phyloP scores from a whole-genome alignment of 441 rosid genomes.

The Aleurites moluccanus region DNA sequence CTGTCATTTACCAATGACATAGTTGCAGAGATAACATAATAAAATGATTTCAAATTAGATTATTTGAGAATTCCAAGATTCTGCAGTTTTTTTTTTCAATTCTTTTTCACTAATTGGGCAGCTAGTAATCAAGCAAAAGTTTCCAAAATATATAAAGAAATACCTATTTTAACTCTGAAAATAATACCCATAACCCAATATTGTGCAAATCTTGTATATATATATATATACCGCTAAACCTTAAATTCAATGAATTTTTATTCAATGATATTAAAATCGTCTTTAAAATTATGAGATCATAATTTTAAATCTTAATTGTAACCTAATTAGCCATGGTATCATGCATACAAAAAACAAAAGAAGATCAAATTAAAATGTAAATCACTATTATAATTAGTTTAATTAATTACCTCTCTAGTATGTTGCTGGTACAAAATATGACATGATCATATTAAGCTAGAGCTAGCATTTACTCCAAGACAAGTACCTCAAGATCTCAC shows the following conservation, averaged over 20 bases:
- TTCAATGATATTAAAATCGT: too few species aligned
- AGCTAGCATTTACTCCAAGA: neutral
- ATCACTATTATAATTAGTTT: neutral
- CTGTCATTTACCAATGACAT: neutral
- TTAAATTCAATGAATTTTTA: too few species aligned
- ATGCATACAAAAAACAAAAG: conserved; percentile 14
- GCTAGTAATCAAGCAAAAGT: conserved; percentile 10
- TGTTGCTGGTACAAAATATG: conserved; percentile 19
- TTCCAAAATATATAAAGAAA: conserved; percentile 9
- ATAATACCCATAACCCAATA: conserved; percentile 13
- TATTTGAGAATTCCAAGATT: conserved; percentile 19
- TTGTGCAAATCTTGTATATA: conserved; percentile 14
- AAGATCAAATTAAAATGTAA: neutral
- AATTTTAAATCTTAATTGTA: too few species aligned
- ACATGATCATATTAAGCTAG: conserved; percentile 13
- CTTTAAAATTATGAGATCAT: too few species aligned
- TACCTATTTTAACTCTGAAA: neutral
- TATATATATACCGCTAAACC: too few species aligned
- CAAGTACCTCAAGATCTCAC: conserved; percentile 83
- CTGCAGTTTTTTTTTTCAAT: neutral
- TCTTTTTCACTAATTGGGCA: neutral
- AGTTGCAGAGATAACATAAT: conserved; percentile 4
- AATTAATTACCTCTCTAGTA: conserved; percentile 7
- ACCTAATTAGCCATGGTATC: neutral
- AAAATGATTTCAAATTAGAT: neutral